Evolutionary conservation across 805 yeast species (phyloP), one percentile per base, ranked within the genome.

Genomic region (Phaffomyces opuntiae): DNA sequence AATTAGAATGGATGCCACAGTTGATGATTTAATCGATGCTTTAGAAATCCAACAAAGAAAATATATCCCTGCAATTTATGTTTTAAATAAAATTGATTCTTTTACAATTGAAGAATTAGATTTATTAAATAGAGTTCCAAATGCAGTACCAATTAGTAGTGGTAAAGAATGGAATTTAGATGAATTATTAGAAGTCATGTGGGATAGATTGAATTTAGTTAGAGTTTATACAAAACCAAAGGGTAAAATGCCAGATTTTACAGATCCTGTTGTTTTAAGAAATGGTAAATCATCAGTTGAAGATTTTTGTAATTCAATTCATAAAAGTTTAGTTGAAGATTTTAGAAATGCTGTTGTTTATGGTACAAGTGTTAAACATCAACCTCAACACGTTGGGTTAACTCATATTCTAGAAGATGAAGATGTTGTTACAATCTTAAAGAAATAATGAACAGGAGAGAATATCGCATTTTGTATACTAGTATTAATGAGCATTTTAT

Each of bases 161-260:
- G 98, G 95, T 51, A 77, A 85, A 62, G 96, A 95, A 54, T 93
- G 99, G 99, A 93, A 93, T 63, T 72, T 93, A 61, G 99, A 93
- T 66, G 98, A 91, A 67, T 74, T 93, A 55, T 72, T 93, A 55
- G 96, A 91, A 60, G 73, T 80, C 63, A 93, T 93, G 98, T 93
- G 99, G 99, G 87, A 82, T 45, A 78, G 83, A 62, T 76, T 93
- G 59, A 82, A 87, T 55, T 72, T 93, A 60, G 98, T 91, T 36
- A 81, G 99, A 62, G 96, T 93, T 19, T 93, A 91, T 68, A 93
- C 99, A 7, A 93, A 91, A 61, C 99, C 99, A 43, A 93, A 89
- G 74, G 98, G 98, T 27, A 78, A 74, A 55, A 73, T 83, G 55
- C 99, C 99, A 9, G 99, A 93, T 66, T 93, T 91, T 65, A 74